phyloP scores from a whole-genome alignment of 129 eudicot species.

The Arctium minus region DNA sequence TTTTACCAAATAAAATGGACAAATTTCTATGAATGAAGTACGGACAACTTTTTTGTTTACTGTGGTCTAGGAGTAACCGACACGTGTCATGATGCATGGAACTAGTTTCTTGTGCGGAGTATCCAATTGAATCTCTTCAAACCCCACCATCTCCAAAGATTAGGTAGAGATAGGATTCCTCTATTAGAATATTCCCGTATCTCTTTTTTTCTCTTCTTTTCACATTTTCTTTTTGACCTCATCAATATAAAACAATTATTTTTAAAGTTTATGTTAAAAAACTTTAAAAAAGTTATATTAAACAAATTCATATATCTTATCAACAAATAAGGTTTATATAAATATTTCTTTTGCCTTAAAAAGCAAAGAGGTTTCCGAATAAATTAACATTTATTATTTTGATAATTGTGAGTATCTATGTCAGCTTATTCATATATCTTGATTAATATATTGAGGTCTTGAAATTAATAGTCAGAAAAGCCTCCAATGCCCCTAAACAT shows the following conservation, averaged over 20 bases:
- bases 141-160: neutral
- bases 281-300: neutral
- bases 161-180: constrained; percentile 14
- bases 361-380: neutral
- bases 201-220: neutral
- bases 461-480: neutral
- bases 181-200: constrained; percentile 8
- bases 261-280: neutral
- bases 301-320: no score
- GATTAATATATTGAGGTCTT: neutral
- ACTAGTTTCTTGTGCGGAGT: neutral
- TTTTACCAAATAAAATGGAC: no score
- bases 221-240: neutral
- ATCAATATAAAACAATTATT: neutral
- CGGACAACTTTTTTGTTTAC: no score
- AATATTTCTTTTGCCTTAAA: no score
- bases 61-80: neutral
- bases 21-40: no score
- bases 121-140: constrained; percentile 2
- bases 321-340: no score
- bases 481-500: neutral
- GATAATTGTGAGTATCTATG: neutral
- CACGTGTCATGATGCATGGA: constrained; percentile 8
- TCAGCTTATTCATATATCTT: neutral
- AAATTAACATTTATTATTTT: no score